phyloP scores from a whole-genome alignment of 73 alveolate genomes.

The Tetrahymena malaccensis region DNA sequence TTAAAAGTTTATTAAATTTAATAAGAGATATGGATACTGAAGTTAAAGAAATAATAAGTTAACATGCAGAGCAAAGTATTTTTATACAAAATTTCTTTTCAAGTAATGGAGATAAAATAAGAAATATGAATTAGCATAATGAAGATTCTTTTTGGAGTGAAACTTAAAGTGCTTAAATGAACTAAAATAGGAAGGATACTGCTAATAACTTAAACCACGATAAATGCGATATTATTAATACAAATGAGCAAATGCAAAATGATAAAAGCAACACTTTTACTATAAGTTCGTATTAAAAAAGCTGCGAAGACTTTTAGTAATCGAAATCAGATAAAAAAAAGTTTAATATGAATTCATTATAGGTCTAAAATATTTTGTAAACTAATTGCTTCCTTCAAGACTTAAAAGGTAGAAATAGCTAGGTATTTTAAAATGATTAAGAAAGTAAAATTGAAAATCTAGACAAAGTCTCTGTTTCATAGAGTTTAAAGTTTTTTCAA shows the following conservation, averaged over 20 bases:
- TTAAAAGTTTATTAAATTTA: no score
- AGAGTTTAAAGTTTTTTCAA: background rate
- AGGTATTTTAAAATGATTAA: background rate
- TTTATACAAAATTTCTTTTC: background rate
- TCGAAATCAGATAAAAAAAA: background rate
- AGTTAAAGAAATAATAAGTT: background rate
- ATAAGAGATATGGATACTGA: background rate
- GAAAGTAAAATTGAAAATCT: background rate
- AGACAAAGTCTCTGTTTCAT: background rate
- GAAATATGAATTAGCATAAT: background rate
- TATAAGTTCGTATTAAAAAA: background rate
- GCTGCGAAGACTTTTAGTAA: background rate
- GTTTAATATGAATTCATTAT: background rate
- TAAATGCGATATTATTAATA: background rate
- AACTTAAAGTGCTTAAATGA: background rate
- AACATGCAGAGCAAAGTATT: background rate
- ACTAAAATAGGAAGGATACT: background rate
- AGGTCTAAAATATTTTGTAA: background rate
- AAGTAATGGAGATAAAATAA: background rate
- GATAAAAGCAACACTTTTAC: background rate
- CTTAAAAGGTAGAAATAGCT: background rate
- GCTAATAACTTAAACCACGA: background rate
- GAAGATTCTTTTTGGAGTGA: background rate
- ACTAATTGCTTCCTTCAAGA: background rate
- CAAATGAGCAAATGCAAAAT: background rate